Percentiles rank a stretch among this genome's conserved stretches.
Evolutionary conservation across 106 monocot species (phyloP).

Genomic region (Phalaenopsis aphrodite): DNA sequence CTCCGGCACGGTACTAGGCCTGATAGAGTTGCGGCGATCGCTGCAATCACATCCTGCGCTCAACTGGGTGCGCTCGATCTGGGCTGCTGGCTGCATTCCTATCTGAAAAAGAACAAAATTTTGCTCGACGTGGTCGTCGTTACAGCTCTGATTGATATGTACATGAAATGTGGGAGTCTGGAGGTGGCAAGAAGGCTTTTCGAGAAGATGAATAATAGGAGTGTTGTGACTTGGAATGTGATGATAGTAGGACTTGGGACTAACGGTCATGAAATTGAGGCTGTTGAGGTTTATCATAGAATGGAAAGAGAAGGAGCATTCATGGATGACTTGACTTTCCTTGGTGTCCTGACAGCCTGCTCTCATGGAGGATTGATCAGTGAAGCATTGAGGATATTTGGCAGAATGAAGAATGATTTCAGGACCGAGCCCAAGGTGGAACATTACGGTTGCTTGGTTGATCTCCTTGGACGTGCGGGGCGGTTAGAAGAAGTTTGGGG

Average conservation of each 20-base stretch:
- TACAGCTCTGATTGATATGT: conserved; percentile 62
- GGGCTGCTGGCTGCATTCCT: conserved; percentile 51
- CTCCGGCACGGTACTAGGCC: conserved; percentile 14
- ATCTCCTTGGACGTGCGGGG: conserved; percentile 45
- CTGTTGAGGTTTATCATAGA: conserved; percentile 31
- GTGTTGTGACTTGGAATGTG: conserved; percentile 48
- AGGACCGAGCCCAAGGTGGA: conserved; percentile 27
- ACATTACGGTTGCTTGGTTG: conserved; percentile 47
- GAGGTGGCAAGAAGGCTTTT: conserved; percentile 34
- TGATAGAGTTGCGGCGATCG: conserved; percentile 28
- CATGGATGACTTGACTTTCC: conserved; percentile 43
- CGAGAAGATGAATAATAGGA: conserved; percentile 11
- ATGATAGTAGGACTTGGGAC: conserved; percentile 58
- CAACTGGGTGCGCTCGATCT: conserved; percentile 47
- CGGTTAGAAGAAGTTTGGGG: conserved; percentile 22
- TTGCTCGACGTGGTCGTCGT: conserved; percentile 25
- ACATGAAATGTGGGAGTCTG: conserved; percentile 53
- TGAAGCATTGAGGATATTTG: conserved; percentile 27
- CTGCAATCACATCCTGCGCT: conserved; percentile 32
- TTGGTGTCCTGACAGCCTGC: conserved; percentile 32
- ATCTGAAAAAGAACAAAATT: conserved; percentile 28
- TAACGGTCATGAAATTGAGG: conserved; percentile 31
- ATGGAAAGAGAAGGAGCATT: conserved; percentile 28
- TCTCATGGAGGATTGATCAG: conserved; percentile 28
- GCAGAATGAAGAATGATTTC: conserved; percentile 28